Evolutionary conservation across 2,329 filamentous ascomycete species (phyloP).

Genomic region (Fusarium anguioides): DNA sequence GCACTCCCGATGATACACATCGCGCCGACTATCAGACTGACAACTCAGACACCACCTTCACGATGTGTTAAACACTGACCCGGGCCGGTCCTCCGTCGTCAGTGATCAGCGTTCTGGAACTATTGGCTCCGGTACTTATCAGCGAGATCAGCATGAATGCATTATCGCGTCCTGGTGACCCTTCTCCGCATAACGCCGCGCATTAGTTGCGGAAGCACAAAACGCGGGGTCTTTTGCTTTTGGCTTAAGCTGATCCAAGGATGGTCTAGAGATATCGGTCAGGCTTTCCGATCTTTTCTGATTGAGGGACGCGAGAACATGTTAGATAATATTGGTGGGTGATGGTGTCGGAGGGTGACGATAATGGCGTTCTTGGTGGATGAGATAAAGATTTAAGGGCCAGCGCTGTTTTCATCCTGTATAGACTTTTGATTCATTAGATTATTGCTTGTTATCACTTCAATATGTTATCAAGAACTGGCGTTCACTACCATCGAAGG

Average conservation of each 20-base stretch:
- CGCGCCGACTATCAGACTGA: not conserved
- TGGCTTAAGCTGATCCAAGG: constrained; percentile 5
- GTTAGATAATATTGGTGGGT: not conserved
- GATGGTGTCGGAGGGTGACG: not conserved
- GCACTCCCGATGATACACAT: constrained; percentile 18
- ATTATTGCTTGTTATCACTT: accelerated
- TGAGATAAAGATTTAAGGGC: not conserved
- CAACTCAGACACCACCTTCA: not conserved
- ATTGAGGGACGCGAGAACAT: not conserved
- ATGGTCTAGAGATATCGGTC: constrained; percentile 19
- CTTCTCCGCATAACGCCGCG: constrained; percentile 21
- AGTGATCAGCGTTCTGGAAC: not conserved
- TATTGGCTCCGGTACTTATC: constrained; percentile 10
- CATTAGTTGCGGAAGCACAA: not conserved
- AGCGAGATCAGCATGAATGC: constrained; percentile 18
- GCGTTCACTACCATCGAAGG: not conserved
- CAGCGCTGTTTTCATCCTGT: accelerated
- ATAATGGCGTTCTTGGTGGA: not conserved
- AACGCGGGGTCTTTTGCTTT: not conserved
- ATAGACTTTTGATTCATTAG: accelerated
- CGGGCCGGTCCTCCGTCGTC: not conserved
- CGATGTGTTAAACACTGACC: constrained; percentile 7
- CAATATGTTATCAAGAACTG: constrained; percentile 18
- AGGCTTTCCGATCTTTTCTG: not conserved
- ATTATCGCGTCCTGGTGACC: constrained; percentile 28